phyloP scores from a whole-genome alignment of 176 grass and related monocot genomes.

The Chrysopogon serrulatus region DNA sequence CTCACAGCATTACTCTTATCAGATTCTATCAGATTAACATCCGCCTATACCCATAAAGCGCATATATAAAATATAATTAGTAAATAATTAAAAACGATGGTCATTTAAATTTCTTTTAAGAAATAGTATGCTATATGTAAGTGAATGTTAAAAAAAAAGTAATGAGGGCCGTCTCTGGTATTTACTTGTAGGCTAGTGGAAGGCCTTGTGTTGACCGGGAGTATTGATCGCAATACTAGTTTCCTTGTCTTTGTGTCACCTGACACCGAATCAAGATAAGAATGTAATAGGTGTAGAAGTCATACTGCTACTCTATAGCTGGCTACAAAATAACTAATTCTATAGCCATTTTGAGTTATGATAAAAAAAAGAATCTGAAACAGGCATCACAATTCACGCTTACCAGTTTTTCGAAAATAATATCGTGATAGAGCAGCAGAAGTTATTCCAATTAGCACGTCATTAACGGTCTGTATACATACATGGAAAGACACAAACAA shows the following conservation, averaged over 20 bases:
- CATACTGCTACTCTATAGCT: too few relatives aligned
- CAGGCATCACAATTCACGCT: constrained; percentile 23
- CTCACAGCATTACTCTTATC: constrained; percentile 7
- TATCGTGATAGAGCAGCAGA: constrained; percentile 60
- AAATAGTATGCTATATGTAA: too few relatives aligned
- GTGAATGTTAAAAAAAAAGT: not conserved
- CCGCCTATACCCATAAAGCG: constrained; percentile 28
- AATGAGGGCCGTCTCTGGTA: not conserved
- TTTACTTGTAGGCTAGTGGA: constrained; percentile 48
- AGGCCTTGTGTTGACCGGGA: constrained; percentile 52
- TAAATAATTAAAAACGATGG: not conserved
- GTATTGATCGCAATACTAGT: constrained; percentile 37
- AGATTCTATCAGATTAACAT: constrained; percentile 39
- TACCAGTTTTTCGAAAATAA: constrained; percentile 37
- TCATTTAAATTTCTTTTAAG: not conserved
- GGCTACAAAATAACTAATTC: too few relatives aligned
- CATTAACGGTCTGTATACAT: constrained; percentile 62
- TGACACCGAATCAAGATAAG: not conserved
- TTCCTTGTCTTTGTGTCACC: constrained; percentile 28
- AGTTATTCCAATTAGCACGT: constrained; percentile 56
- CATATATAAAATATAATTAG: not conserved
- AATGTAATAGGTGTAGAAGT: not conserved
- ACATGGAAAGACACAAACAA: not conserved
- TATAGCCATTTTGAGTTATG: too few relatives aligned
- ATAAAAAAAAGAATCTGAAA: too few relatives aligned